Conservation (phyloP, 2,329 filamentous ascomycete genomes). For the Podosphaera xanthii region DNA sequence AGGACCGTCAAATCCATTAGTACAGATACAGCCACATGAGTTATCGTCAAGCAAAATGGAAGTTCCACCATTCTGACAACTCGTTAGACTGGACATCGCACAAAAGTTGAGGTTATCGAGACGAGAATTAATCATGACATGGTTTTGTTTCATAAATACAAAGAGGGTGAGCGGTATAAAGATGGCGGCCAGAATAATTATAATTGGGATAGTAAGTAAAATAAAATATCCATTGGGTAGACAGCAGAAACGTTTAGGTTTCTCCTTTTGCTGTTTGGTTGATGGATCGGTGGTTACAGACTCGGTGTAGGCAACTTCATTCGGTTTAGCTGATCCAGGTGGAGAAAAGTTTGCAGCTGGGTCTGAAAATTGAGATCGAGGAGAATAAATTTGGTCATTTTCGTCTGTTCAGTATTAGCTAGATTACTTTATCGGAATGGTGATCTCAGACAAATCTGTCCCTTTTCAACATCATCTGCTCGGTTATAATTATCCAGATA, state of each 20-base stretch:
- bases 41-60: constrained; percentile 39
- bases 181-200: constrained; percentile 59
- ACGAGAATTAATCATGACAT: constrained; percentile 1
- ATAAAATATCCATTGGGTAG: constrained; percentile 62
- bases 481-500: constrained; percentile 25
- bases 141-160: constrained; percentile 29
- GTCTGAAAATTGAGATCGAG: not conserved
- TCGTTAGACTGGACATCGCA: constrained; percentile 37
- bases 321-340: not conserved
- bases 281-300: not conserved
- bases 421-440: not conserved
- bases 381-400: not conserved
- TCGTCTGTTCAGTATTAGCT: not conserved
- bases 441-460: constrained; percentile 9
- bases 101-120: constrained; percentile 22
- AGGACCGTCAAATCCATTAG: constrained; percentile 58
- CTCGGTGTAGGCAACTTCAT: not conserved
- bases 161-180: constrained; percentile 46
- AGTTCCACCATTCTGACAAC: constrained; percentile 48
- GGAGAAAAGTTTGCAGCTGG: not conserved
- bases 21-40: constrained; percentile 67
- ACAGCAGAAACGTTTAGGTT: constrained; percentile 37
- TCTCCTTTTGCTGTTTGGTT: not conserved
- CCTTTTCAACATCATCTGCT: constrained; percentile 14
- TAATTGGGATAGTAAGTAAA: constrained; percentile 41